Evolutionary conservation across 2,329 filamentous ascomycete species (phyloP), one percentile per base, ranked within the genome.

Genomic region (Paracamarosporium sp.): DNA sequence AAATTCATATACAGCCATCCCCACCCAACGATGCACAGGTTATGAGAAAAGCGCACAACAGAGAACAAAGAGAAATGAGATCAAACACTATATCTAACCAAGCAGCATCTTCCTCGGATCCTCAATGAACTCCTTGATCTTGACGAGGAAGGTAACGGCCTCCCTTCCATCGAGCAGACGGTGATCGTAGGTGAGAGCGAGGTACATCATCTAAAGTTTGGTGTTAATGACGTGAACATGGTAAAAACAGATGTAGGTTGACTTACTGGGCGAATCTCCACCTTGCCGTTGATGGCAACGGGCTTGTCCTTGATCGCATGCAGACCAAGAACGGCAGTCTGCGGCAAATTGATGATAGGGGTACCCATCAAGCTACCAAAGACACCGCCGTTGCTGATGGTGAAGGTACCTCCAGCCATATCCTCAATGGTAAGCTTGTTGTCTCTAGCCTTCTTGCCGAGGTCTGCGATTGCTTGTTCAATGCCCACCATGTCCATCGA

Each of bases 351-450:
- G 83, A 99, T 98, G 76, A 99, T 98, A 9, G 95, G 95, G 0
- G 95, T 99, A 50, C 95, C 95, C 91, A 97, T 96, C 58, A 98
- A 84, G 13, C 94, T 97, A 57, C 95, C 95, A 72, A 99, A 99
- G 51, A 99, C 94, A 67, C 95, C 95, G 57, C 95, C 88, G 77
- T 97, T 98, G 84, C 91, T 95, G 82, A 97, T 97, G 60, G 95
- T 98, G 79, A 97, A 99, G 33, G 94, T 97, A 64, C 95, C 95
- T 59, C 95, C 95, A 59, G 95, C 95, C 93, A 99, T 97, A 76
- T 99, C 95, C 81, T 99, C 95, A 70, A 99, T 97, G 2, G 95
- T 98, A 65, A 99, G 86, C 82, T 98, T 98, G 78, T 90, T 90
- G 75, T 97, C 93, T 62, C 95, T 91, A 63, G 95, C 95, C 91